Evolutionary conservation across 78 protist species (phyloP).

Genomic region (Paratrimastix pyriformis): DNA sequence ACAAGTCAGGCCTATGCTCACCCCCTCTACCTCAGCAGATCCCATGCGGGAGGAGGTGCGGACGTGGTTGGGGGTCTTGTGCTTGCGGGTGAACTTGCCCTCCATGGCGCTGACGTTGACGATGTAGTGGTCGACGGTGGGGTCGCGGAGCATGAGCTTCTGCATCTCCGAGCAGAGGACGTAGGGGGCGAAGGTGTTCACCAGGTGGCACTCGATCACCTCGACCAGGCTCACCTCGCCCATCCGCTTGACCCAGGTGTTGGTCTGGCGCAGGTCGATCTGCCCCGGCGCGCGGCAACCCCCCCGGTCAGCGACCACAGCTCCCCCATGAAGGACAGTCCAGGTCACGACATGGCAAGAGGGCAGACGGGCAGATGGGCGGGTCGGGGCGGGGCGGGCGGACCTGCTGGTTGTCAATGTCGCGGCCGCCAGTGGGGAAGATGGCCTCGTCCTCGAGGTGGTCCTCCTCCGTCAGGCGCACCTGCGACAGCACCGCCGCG

Average conservation of each 20-base stretch:
- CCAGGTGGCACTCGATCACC: conserved; percentile 26
- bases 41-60: no score
- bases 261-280: neutral
- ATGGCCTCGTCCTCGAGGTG: neutral
- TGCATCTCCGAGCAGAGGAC: conserved; percentile 25
- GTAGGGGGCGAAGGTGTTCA: conserved; percentile 59
- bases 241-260: neutral
- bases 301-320: no score
- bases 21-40: no score
- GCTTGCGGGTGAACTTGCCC: conserved; percentile 48
- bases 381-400: neutral
- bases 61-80: conserved; percentile 65
- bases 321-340: no score
- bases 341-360: no score
- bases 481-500: neutral
- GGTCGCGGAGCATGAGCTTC: conserved; percentile 21
- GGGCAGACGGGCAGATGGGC: no score
- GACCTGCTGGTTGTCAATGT: neutral
- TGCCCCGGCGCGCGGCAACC: neutral
- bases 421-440: neutral
- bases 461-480: neutral
- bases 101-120: conserved; percentile 91
- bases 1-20: no score
- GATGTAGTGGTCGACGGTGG: conserved; percentile 29
- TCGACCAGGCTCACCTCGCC: conserved; percentile 44